Conservation (phyloP, 2,329 filamentous ascomycete species). For the Grosmannia penicillata region DNA sequence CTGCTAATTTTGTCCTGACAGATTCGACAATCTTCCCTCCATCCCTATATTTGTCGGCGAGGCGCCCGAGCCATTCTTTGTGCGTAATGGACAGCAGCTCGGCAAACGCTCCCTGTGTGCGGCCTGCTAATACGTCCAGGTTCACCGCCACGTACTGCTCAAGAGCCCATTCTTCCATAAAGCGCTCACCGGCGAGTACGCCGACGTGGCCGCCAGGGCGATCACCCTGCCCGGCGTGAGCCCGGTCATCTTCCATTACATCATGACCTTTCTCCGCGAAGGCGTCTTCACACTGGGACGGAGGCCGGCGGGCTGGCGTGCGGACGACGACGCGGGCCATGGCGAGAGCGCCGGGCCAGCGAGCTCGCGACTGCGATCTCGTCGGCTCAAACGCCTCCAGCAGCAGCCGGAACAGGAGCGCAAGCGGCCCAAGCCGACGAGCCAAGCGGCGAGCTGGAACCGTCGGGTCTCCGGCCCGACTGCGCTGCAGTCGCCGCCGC, state of each 20-base stretch:
- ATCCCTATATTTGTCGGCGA: no score
- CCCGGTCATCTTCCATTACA: slow-evolving; percentile 33
- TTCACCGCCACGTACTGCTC: slow-evolving; percentile 30
- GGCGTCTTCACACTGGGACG: slow-evolving; percentile 29
- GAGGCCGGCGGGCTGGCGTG: slow-evolving; percentile 13
- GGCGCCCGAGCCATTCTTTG: no score
- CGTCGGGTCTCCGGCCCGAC: neutral
- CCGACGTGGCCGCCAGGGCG: slow-evolving; percentile 27
- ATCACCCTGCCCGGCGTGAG: slow-evolving; percentile 36
- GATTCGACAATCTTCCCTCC: no score
- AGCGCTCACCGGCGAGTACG: slow-evolving; percentile 31
- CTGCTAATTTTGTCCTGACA: no score
- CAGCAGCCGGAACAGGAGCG: no score
- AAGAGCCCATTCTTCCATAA: slow-evolving; percentile 33
- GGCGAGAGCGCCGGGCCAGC: neutral
- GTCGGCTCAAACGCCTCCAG: neutral
- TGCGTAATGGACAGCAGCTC: no score
- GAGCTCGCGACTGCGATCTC: neutral
- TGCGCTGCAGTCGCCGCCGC: no score
- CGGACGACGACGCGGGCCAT: neutral
- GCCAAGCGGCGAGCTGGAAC: neutral
- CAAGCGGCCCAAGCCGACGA: no score
- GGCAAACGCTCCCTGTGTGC: no score
- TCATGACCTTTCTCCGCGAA: slow-evolving; percentile 36
- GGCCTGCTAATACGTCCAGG: slow-evolving; percentile 13